phyloP scores from a whole-genome alignment of 352 stramenopile genomes.

The Phytopythium kandeliae region DNA sequence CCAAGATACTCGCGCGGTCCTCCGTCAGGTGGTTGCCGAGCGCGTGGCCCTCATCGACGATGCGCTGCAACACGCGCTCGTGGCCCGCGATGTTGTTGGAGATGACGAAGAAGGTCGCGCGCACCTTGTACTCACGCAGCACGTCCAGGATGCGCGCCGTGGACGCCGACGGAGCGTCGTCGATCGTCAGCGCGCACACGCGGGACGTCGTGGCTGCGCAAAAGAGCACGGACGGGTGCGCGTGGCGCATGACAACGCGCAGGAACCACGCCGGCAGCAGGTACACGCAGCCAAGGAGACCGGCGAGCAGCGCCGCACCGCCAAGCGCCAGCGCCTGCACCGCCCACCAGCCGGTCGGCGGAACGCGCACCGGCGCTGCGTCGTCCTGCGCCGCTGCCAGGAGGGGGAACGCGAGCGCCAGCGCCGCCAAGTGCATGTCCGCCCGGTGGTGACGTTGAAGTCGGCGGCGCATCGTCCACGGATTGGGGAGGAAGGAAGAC shows the following conservation, averaged over 20 bases:
- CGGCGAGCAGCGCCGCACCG: constrained; percentile 16
- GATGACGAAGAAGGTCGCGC: constrained; percentile 87
- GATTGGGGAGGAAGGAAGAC: no score
- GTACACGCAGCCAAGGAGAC: constrained; percentile 53
- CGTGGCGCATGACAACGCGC: constrained; percentile 53
- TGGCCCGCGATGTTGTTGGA: constrained; percentile 55
- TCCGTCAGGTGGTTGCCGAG: constrained; percentile 82
- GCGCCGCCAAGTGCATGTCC: neutral
- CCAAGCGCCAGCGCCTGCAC: constrained; percentile 7
- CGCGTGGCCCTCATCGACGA: constrained; percentile 71
- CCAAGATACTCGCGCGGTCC: constrained; percentile 70
- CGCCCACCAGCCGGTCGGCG: neutral
- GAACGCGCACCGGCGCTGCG: neutral
- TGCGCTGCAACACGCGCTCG: constrained; percentile 64
- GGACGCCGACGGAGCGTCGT: constrained; percentile 62
- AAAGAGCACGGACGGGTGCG: constrained; percentile 74
- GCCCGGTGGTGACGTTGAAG: neutral
- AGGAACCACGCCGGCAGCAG: constrained; percentile 66
- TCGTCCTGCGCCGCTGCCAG: constrained; percentile 1
- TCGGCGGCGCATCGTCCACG: no score
- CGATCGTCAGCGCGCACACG: constrained; percentile 75
- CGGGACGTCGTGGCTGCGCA: constrained; percentile 39
- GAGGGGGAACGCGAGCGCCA: neutral
- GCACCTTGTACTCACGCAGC: constrained; percentile 48
- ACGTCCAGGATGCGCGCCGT: constrained; percentile 73